These are phyloP conservation scores for Penicillium cosmopolitanum DNA, from an alignment of 495 filamentous ascomycete genomes.

Conservation along the genomic window DNA sequence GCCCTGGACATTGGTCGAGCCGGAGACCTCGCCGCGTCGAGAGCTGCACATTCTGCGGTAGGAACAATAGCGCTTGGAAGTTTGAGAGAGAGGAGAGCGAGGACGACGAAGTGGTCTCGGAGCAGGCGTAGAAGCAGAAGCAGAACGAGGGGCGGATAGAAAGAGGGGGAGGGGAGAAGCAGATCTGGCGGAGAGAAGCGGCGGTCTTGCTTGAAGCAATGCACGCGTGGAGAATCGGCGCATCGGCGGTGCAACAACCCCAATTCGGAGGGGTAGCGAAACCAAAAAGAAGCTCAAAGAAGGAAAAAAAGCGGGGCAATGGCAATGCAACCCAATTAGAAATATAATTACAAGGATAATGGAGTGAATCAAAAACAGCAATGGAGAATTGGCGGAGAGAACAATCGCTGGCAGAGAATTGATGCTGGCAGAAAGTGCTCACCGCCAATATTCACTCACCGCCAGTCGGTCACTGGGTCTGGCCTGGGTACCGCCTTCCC, in stretches of 20 bases:
- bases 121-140: slow-evolving; percentile 24
- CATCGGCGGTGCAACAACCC: slow-evolving; percentile 32
- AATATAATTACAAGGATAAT: slow-evolving; percentile 20
- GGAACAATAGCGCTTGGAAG: slow-evolving; percentile 50
- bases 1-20: slow-evolving; percentile 57
- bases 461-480: no score
- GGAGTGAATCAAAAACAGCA: slow-evolving; percentile 20
- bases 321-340: slow-evolving; percentile 17
- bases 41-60: slow-evolving; percentile 56
- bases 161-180: slow-evolving; percentile 39
- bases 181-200: slow-evolving; percentile 41
- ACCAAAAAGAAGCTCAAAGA: slow-evolving; percentile 9
- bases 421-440: slow-evolving; percentile 18
- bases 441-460: no score
- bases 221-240: slow-evolving; percentile 45
- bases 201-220: slow-evolving; percentile 47
- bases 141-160: slow-evolving; percentile 29
- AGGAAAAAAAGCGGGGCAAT: slow-evolving; percentile 13
- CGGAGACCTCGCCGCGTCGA: slow-evolving; percentile 44
- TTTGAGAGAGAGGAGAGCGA: slow-evolving; percentile 38
- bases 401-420: slow-evolving; percentile 30
- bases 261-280: slow-evolving; percentile 13
- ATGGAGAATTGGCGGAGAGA: slow-evolving; percentile 14
- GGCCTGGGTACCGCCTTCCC: neutral
- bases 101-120: slow-evolving; percentile 25